Evolutionary conservation across 371 early-diverging fungal genomes (phyloP).

Genomic region (Thermomucor indicae-seudaticae): DNA sequence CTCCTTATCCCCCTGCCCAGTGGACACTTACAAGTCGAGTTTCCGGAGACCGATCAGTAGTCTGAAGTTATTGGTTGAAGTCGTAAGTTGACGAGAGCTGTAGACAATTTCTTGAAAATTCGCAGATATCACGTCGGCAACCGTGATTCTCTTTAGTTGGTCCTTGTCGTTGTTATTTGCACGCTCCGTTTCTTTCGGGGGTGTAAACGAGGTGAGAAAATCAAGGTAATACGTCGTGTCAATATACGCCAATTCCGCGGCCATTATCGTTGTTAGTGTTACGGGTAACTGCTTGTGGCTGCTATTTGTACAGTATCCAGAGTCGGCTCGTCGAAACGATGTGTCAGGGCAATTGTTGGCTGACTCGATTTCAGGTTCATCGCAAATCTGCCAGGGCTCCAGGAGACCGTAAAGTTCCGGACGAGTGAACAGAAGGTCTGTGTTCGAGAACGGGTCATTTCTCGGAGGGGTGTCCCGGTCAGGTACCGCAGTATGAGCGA

Average conservation of each 20-base stretch:
- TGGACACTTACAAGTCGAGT: conserved; percentile 11
- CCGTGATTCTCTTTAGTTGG: conserved; percentile 5
- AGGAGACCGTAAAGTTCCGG: not conserved
- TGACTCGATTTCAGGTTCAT: no score
- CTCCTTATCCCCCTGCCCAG: not conserved
- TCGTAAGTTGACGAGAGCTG: no score
- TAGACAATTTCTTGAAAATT: no score
- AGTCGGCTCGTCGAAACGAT: conserved; percentile 6
- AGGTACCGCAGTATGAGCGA: not conserved
- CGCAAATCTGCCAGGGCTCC: not conserved
- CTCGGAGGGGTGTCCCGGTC: not conserved
- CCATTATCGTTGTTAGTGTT: conserved; percentile 1
- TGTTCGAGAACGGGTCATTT: not conserved
- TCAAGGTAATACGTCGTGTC: conserved; percentile 36
- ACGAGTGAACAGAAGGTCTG: not conserved
- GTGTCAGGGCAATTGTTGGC: not conserved
- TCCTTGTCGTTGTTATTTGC: not conserved
- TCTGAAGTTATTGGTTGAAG: no score
- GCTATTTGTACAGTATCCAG: not conserved
- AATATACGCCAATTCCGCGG: conserved; percentile 32
- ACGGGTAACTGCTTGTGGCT: not conserved
- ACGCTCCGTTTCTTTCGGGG: not conserved
- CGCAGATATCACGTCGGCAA: conserved; percentile 3
- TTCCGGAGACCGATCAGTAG: conserved; percentile 2
- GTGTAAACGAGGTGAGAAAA: not conserved